A percentile compares a stretch with the other conserved stretches of the same genome.
Evolutionary conservation across 352 stramenopile genomes (phyloP).

Genomic region (Pythium phragmiticola): DNA sequence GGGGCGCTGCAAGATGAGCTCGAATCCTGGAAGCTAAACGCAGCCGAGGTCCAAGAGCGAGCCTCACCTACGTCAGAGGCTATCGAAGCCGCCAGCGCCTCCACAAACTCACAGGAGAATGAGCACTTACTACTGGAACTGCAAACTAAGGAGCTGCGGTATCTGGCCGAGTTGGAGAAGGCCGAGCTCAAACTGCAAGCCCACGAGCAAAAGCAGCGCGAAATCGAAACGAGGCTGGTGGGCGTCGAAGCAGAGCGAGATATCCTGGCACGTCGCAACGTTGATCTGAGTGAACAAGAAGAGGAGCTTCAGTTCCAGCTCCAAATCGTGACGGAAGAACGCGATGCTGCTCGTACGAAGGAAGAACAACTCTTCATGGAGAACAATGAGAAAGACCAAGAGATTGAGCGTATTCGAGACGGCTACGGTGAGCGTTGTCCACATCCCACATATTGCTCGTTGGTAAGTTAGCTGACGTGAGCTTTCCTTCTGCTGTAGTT

Average conservation of each 20-base stretch:
- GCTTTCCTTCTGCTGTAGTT: conserved; percentile 33
- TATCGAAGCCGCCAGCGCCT: conserved; percentile 10
- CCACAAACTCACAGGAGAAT: conserved; percentile 31
- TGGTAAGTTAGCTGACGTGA: not conserved
- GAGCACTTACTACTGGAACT: conserved; percentile 63
- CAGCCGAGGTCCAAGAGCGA: conserved; percentile 27
- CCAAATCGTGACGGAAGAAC: conserved; percentile 83
- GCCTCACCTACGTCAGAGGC: conserved; percentile 15
- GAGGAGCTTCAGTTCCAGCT: conserved; percentile 80
- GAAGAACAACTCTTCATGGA: conserved; percentile 83
- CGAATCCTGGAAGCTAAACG: conserved; percentile 40
- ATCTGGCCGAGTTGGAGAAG: conserved; percentile 65
- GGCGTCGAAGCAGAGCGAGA: conserved; percentile 43
- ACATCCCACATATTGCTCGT: no score
- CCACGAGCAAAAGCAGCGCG: conserved; percentile 42
- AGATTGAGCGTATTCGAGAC: conserved; percentile 86
- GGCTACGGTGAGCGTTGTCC: conserved; percentile 60
- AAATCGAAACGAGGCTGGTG: conserved; percentile 29
- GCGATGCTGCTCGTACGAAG: conserved; percentile 76
- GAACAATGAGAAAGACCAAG: conserved; percentile 85
- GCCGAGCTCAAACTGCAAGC: conserved; percentile 60
- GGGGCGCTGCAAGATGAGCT: conserved; percentile 37
- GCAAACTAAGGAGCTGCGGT: conserved; percentile 73
- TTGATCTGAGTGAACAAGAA: conserved; percentile 62
- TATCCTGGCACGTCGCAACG: conserved; percentile 40